Evolutionary conservation across 2,329 filamentous ascomycete species (phyloP).

Genomic region (Fusarium torulosum): DNA sequence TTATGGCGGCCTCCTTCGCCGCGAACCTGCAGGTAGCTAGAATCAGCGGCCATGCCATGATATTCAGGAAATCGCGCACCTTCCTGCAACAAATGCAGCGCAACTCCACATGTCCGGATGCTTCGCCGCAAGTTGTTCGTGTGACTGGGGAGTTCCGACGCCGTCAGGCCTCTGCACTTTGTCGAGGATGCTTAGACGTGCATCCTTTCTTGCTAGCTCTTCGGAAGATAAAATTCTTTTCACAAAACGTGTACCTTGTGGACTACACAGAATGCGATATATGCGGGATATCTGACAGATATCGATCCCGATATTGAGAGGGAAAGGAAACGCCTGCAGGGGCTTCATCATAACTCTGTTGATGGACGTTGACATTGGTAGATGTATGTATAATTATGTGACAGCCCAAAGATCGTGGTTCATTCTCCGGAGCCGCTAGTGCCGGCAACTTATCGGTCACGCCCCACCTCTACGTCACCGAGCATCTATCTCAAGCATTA

Average conservation of each 20-base stretch:
- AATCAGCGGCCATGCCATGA: conserved; percentile 14
- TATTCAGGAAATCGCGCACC: conserved; percentile 44
- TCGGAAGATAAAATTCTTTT: conserved; percentile 60
- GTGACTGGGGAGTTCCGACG: neutral
- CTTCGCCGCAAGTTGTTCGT: conserved; percentile 10
- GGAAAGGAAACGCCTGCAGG: conserved; percentile 68
- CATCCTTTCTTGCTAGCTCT: conserved; percentile 47
- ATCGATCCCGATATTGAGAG: conserved; percentile 80
- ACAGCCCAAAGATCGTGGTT: conserved; percentile 11
- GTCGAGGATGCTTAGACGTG: conserved; percentile 33
- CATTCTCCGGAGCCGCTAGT: conserved; percentile 23
- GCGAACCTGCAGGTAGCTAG: conserved; percentile 65
- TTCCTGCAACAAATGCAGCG: conserved; percentile 54
- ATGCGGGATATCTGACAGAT: conserved; percentile 80
- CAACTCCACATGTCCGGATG: conserved; percentile 52
- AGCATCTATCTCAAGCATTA: conserved; percentile 3
- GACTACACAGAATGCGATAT: conserved; percentile 64
- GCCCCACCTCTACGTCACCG: conserved; percentile 30
- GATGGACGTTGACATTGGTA: neutral
- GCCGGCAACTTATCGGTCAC: conserved; percentile 49
- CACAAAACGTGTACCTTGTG: conserved; percentile 60
- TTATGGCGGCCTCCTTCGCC: conserved; percentile 81
- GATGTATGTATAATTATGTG: neutral
- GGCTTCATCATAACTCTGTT: conserved; percentile 47
- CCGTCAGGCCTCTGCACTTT: neutral